These are phyloP conservation scores for Plasmodium billcollinsi DNA, from an alignment of 169 alveolate genomes.

Conservation along the genomic window DNA sequence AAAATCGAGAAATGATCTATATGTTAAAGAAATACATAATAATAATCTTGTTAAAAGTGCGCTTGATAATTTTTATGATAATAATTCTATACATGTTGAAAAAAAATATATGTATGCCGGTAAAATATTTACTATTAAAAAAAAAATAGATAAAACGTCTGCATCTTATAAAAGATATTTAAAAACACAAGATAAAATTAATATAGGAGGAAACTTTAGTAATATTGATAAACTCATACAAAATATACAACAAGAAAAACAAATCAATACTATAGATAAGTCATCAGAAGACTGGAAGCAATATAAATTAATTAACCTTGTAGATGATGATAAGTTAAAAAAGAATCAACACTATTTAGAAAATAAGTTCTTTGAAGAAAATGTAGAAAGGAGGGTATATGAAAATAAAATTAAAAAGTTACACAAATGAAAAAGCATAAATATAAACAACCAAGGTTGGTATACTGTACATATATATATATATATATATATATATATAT, in stretches of 20 bases:
- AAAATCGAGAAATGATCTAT: constrained; percentile 13
- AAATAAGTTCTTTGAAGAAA: constrained; percentile 57
- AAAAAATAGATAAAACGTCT: constrained; percentile 65
- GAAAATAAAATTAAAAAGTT: constrained; percentile 38
- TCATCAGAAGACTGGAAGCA: constrained; percentile 71
- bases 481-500: neutral
- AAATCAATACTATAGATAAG: constrained; percentile 68
- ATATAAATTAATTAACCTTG: constrained; percentile 32
- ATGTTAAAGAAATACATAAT: constrained; percentile 10
- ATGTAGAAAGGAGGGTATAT: constrained; percentile 49
- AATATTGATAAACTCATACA: constrained; percentile 66
- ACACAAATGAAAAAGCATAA: neutral
- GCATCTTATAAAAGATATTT: constrained; percentile 51
- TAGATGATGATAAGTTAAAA: constrained; percentile 59
- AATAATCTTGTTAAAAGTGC: constrained; percentile 25
- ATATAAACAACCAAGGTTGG: neutral
- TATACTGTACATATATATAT: neutral
- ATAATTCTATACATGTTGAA: constrained; percentile 46
- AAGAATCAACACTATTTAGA: constrained; percentile 45
- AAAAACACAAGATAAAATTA: constrained; percentile 48
- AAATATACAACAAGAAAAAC: constrained; percentile 57
- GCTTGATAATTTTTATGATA: constrained; percentile 35
- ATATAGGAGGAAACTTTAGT: constrained; percentile 59
- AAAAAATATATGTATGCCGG: constrained; percentile 74
- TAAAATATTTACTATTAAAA: constrained; percentile 38